A percentile compares a stretch with the other conserved stretches of the same genome.
These are phyloP conservation scores for Trametes villosa DNA, from an alignment of 768 basidiomycete genomes.

Conservation along the genomic window DNA sequence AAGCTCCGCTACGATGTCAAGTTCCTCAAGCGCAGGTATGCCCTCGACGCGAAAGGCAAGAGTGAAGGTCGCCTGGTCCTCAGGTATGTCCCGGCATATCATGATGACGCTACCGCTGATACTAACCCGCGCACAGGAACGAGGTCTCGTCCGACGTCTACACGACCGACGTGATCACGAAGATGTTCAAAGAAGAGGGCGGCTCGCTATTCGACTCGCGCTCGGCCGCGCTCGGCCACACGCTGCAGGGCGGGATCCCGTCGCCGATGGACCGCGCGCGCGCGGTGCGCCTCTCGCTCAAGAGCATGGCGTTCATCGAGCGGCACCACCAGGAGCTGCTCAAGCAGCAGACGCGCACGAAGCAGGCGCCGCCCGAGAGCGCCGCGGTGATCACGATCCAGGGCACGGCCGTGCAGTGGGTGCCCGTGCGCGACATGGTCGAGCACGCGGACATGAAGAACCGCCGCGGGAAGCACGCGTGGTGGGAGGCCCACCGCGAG, in stretches of 20 bases:
- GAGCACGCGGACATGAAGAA: slow-evolving; percentile 90
- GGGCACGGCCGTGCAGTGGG: slow-evolving; percentile 78
- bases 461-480: slow-evolving; percentile 73
- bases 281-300: slow-evolving; percentile 85
- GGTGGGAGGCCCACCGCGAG: slow-evolving; percentile 76
- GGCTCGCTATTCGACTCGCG: slow-evolving; percentile 89
- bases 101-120: background rate
- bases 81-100: slow-evolving; percentile 53
- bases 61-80: slow-evolving; percentile 94
- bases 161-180: slow-evolving; percentile 88
- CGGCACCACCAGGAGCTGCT: slow-evolving; percentile 65
- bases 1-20: slow-evolving; percentile 81
- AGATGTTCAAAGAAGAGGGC: slow-evolving; percentile 97
- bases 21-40: slow-evolving; percentile 86
- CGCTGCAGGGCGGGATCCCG: slow-evolving; percentile 93
- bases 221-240: slow-evolving; percentile 95
- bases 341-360: slow-evolving; percentile 53
- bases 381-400: slow-evolving; percentile 94
- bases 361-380: slow-evolving; percentile 61
- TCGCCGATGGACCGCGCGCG: slow-evolving; percentile 94
- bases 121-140: slow-evolving; percentile 52
- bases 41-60: slow-evolving; percentile 84
- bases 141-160: slow-evolving; percentile 89
- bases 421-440: slow-evolving; percentile 83
- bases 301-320: slow-evolving; percentile 96